phyloP scores from a whole-genome alignment of 2,329 filamentous ascomycete species.

The Aquanectria penicillioides region DNA sequence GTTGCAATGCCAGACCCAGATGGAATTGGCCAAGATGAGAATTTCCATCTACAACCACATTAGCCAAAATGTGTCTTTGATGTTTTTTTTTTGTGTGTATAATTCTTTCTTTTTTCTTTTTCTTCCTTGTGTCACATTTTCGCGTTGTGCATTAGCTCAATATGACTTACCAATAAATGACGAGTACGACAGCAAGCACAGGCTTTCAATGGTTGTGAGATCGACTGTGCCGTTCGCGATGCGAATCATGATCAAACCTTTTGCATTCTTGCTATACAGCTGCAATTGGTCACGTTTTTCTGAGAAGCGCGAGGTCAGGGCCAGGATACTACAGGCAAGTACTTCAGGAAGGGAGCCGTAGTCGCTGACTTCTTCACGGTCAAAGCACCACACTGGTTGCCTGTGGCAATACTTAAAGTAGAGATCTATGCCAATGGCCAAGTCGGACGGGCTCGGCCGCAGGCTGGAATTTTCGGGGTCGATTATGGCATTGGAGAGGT shows the following conservation, averaged over 20 bases:
- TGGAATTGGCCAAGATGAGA: constrained; percentile 60
- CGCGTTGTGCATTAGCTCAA: not conserved
- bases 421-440: constrained; percentile 48
- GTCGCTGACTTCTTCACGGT: constrained; percentile 52
- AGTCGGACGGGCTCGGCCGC: constrained; percentile 45
- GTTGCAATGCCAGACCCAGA: constrained; percentile 59
- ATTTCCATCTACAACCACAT: constrained; percentile 54
- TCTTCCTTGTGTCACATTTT: too few relatives aligned
- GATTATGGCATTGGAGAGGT: constrained; percentile 39
- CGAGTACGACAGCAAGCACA: constrained; percentile 61
- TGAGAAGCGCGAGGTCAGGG: constrained; percentile 52
- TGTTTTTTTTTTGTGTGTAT: too few relatives aligned
- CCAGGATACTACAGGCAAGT: constrained; percentile 53
- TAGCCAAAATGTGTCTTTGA: too few relatives aligned
- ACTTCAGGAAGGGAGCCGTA: constrained; percentile 50
- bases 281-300: constrained; percentile 46
- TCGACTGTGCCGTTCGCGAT: constrained; percentile 62
- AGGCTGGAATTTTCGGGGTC: constrained; percentile 41
- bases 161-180: constrained; percentile 56
- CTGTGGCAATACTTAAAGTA: constrained; percentile 57
- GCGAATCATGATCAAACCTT: constrained; percentile 57
- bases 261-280: constrained; percentile 52
- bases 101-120: too few relatives aligned
- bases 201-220: constrained; percentile 59
- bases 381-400: constrained; percentile 58